phyloP scores from a whole-genome alignment of 495 filamentous ascomycete genomes.

The Penicillium psychrofluorescens region DNA sequence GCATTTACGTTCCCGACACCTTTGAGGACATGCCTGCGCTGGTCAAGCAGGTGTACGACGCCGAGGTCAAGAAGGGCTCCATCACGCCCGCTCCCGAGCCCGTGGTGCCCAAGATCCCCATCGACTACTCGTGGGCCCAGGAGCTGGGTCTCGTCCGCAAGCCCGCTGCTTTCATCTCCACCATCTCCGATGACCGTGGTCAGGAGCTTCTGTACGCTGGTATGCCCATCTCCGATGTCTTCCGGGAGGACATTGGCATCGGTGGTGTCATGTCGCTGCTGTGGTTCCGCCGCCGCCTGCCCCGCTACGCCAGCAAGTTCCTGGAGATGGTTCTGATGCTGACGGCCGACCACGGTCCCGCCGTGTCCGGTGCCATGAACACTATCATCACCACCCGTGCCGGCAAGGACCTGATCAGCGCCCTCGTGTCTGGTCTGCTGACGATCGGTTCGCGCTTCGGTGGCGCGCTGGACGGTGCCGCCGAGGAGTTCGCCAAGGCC shows the following conservation, averaged over 20 bases:
- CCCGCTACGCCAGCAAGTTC: conserved; percentile 95
- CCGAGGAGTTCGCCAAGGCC: conserved; percentile 96
- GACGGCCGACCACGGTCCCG: conserved; percentile 97
- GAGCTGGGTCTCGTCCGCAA: conserved; percentile 99
- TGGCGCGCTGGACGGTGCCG: conserved; percentile 95
- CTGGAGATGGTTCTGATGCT: conserved; percentile 99
- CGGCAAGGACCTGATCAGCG: conserved; percentile 95
- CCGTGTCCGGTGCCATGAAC: conserved; percentile 99
- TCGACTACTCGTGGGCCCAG: conserved; percentile 99
- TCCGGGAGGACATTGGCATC: conserved; percentile 97
- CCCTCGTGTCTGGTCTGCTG: conserved; percentile 90
- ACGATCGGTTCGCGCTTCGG: conserved; percentile 98
- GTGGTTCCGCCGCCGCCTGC: conserved; percentile 98
- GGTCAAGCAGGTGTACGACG: conserved; percentile 74
- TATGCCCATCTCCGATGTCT: conserved; percentile 99
- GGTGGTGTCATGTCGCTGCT: conserved; percentile 99
- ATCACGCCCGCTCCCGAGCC: conserved; percentile 86
- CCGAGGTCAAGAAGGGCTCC: conserved; percentile 71
- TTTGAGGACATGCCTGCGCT: conserved; percentile 88
- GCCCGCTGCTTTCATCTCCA: conserved; percentile 98
- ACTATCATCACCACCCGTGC: conserved; percentile 99
- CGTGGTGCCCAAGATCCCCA: conserved; percentile 94
- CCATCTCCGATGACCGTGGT: conserved; percentile 98
- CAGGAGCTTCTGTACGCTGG: conserved; percentile 98
- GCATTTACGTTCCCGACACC: conserved; percentile 88